Base-by-base conservation (phyloP, 1,284 basidiomycete genomes). In the Pseudozyma flocculosa region DNA sequence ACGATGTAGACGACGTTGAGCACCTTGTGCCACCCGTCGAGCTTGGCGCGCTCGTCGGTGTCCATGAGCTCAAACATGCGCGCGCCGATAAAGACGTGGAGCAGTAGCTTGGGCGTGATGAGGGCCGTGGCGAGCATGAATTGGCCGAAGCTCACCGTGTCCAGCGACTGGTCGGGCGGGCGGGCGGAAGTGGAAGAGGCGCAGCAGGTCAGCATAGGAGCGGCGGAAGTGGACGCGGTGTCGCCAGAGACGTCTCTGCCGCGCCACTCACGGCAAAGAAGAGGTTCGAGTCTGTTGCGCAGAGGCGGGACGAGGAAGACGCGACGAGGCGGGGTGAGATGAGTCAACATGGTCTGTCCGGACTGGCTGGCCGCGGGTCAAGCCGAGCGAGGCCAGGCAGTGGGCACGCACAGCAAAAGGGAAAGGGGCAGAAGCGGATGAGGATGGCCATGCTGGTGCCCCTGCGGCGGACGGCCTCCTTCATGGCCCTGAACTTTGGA, bases 41-140 rank as follows among this genome's bases (percentile, higher is more conserved):
- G 34, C 17, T 60, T 50, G 2, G 52, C 55, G 0, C 71, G 48
- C 15, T 61, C 48, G 38, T 65, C 61, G 1, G 54, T 15, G 44
- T 75, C 68, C 48, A 76, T 68, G 2, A 76, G 48, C 43, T 70
- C 51, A 40, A 59, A 75, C 55, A 72, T 62, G 17, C 64, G 46
- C 5, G 67, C 64, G 3, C 75, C 74, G 42, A 76, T 38, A 46
- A 68, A 77, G 24, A 76, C 68, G 40, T 76, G 75, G 13, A 77
- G 21, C 18, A 75, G 42, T n/a, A 77, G 50, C 37, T 74, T 75
- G 17, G 75, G 75, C 4, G 72, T 69, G 40, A 70, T 72, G 13
- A 62, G 29, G 11, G 61, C 50, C 2, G 74, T 70, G 5, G 74
- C 69, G 9, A 63, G n/a, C 18, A 75, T 15, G 40, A 68, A 76